Conservation (phyloP, 1,139 yeast species). For the Wickerhamomyces sp. region DNA sequence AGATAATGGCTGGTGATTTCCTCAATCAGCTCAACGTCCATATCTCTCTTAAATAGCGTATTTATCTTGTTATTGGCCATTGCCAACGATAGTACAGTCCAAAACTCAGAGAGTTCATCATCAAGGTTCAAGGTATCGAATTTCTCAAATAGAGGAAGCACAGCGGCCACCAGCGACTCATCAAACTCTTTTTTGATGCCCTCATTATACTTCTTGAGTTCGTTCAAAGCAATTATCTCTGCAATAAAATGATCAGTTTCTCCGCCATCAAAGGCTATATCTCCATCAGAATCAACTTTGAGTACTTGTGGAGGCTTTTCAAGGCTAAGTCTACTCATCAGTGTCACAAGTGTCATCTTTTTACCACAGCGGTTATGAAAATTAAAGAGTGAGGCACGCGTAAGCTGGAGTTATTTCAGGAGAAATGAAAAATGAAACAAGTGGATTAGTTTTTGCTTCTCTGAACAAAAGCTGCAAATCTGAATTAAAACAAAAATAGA, state of each 20-base stretch:
- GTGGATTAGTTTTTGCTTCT: too few relatives aligned
- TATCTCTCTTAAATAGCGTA: slow-evolving; percentile 13
- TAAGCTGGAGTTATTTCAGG: too few relatives aligned
- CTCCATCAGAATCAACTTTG: too few relatives aligned
- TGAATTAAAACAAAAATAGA: too few relatives aligned
- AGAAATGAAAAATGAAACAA: too few relatives aligned
- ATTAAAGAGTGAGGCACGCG: too few relatives aligned
- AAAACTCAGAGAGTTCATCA: slow-evolving; percentile 5
- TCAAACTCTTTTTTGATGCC: background rate
- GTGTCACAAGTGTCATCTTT: too few relatives aligned
- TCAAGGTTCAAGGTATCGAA: slow-evolving; percentile 2
- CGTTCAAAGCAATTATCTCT: background rate
- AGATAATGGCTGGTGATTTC: slow-evolving; percentile 9
- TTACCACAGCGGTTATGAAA: too few relatives aligned
- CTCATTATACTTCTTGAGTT: background rate
- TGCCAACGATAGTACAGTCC: slow-evolving; percentile 11
- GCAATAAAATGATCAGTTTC: background rate
- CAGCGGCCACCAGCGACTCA: background rate
- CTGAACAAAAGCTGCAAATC: too few relatives aligned
- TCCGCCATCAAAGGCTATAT: background rate
- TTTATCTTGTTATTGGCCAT: slow-evolving; percentile 14
- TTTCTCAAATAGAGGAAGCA: background rate
- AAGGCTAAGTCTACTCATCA: too few relatives aligned
- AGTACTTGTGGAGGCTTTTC: too few relatives aligned
- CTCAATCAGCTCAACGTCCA: slow-evolving; percentile 11